Conservation (phyloP, 23 red algal genomes). For the Gracilaria caudata region DNA sequence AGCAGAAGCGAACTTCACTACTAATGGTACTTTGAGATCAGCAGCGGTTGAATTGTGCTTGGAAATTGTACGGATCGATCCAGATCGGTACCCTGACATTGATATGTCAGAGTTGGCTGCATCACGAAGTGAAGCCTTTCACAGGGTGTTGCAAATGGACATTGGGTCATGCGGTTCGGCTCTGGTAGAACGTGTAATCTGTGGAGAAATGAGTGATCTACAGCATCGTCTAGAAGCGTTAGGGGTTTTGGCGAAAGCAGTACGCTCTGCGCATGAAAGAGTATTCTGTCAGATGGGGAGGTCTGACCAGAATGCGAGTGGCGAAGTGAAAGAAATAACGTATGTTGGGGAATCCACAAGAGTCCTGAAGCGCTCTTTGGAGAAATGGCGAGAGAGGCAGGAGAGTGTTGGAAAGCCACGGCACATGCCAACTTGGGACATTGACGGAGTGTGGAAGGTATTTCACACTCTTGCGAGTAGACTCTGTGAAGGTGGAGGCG, state of each 20-base stretch:
- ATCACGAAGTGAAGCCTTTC: slow-evolving; percentile 18
- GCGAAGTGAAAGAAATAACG: slow-evolving; percentile 10
- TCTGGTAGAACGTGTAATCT: slow-evolving; percentile 48
- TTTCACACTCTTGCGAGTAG: slow-evolving; percentile 45
- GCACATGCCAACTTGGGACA: background rate
- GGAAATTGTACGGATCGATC: slow-evolving; percentile 43
- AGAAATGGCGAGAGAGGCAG: slow-evolving; percentile 16
- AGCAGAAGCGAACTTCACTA: slow-evolving; percentile 28
- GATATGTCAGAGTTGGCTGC: slow-evolving; percentile 6
- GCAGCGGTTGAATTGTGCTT: slow-evolving; percentile 34
- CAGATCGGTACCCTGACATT: slow-evolving; percentile 50
- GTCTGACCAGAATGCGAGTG: background rate
- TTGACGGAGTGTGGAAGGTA: slow-evolving; percentile 43
- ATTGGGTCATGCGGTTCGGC: slow-evolving; percentile 46
- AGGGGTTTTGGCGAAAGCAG: slow-evolving; percentile 15
- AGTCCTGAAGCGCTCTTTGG: slow-evolving; percentile 7
- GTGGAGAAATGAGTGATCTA: slow-evolving; percentile 32
- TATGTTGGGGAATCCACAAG: slow-evolving; percentile 8
- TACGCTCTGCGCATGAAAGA: slow-evolving; percentile 32
- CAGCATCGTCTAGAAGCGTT: slow-evolving; percentile 37
- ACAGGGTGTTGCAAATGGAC: slow-evolving; percentile 47
- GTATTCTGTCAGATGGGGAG: background rate
- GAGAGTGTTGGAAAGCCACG: background rate
- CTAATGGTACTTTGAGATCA: slow-evolving; percentile 4
- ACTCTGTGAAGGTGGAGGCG: slow-evolving; percentile 54